Percentiles rank a stretch among this genome's conserved stretches.
phyloP scores from a whole-genome alignment of 2,329 filamentous ascomycete species.

The Pyrenophora teres region DNA sequence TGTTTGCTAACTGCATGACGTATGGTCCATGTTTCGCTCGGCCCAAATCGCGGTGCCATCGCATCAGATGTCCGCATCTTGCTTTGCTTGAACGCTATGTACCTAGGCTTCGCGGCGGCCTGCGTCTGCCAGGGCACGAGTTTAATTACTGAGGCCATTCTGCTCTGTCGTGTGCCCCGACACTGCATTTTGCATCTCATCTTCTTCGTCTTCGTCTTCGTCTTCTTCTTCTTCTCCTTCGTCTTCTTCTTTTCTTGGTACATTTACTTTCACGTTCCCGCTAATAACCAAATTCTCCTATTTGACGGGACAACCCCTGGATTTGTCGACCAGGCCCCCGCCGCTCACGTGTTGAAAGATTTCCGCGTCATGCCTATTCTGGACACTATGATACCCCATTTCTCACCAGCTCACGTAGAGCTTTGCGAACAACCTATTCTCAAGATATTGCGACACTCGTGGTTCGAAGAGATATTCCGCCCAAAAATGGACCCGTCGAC shows the following conservation, averaged over 20 bases:
- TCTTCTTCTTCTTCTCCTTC: background rate
- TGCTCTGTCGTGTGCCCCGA: background rate
- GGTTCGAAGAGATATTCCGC: slow-evolving; percentile 42
- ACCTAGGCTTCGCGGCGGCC: background rate
- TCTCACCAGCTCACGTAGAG: slow-evolving; percentile 19
- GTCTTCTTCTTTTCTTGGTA: background rate
- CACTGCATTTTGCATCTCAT: background rate
- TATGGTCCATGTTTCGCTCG: slow-evolving; percentile 19
- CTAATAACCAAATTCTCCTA: background rate
- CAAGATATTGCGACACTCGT: slow-evolving; percentile 44
- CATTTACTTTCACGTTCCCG: background rate
- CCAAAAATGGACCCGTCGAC: slow-evolving; percentile 43
- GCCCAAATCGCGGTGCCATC: slow-evolving; percentile 17
- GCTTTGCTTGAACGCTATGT: slow-evolving; percentile 15
- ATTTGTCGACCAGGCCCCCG: slow-evolving; percentile 2
- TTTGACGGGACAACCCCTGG: background rate
- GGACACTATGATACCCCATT: slow-evolving; percentile 25
- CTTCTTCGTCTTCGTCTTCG: background rate
- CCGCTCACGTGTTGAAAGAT: slow-evolving; percentile 16
- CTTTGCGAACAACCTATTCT: slow-evolving; percentile 23
- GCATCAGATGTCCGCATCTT: slow-evolving; percentile 17
- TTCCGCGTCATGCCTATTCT: slow-evolving; percentile 17
- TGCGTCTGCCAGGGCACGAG: slow-evolving; percentile 15
- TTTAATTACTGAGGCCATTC: background rate
- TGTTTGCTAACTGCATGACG: slow-evolving; percentile 18